Evolutionary conservation across 768 basidiomycete genomes (phyloP).

Genomic region (Termitomyces sp.): DNA sequence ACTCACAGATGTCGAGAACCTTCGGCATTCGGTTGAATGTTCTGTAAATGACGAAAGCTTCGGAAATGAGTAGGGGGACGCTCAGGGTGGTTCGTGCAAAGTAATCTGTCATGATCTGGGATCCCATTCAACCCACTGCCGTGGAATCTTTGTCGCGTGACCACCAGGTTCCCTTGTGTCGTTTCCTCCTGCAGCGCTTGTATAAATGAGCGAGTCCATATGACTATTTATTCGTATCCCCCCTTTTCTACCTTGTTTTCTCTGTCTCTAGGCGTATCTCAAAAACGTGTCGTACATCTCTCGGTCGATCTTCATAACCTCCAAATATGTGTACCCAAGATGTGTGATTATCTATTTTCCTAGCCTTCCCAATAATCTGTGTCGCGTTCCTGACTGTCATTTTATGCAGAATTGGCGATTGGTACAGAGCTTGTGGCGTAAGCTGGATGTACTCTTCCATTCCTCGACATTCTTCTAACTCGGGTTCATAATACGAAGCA

Average conservation of each 20-base stretch:
- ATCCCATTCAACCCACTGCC: slow-evolving; percentile 13
- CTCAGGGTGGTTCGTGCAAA: slow-evolving; percentile 20
- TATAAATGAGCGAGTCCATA: slow-evolving; percentile 16
- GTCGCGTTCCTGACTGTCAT: slow-evolving; percentile 9
- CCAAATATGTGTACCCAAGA: slow-evolving; percentile 52
- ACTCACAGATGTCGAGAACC: slow-evolving; percentile 9
- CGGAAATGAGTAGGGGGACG: slow-evolving; percentile 11
- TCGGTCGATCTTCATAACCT: slow-evolving; percentile 5
- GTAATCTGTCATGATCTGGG: slow-evolving; percentile 16
- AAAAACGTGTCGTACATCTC: not conserved
- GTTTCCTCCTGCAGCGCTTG: slow-evolving; percentile 16
- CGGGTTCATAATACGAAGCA: slow-evolving; percentile 34
- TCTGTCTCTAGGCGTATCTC: not conserved
- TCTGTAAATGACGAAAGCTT: slow-evolving; percentile 15
- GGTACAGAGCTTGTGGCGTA: slow-evolving; percentile 38
- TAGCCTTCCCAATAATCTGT: not conserved
- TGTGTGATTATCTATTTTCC: slow-evolving; percentile 33
- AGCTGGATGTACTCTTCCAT: slow-evolving; percentile 15
- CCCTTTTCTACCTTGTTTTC: slow-evolving; percentile 5
- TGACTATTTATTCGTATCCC: slow-evolving; percentile 12
- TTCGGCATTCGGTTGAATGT: slow-evolving; percentile 12
- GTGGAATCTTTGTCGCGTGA: slow-evolving; percentile 27
- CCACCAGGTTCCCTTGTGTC: slow-evolving; percentile 15
- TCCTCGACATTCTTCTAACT: slow-evolving; percentile 5
- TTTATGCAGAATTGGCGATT: slow-evolving; percentile 33